Conservation (phyloP, 768 basidiomycete genomes). For the Paxillus ammoniavirescens region DNA sequence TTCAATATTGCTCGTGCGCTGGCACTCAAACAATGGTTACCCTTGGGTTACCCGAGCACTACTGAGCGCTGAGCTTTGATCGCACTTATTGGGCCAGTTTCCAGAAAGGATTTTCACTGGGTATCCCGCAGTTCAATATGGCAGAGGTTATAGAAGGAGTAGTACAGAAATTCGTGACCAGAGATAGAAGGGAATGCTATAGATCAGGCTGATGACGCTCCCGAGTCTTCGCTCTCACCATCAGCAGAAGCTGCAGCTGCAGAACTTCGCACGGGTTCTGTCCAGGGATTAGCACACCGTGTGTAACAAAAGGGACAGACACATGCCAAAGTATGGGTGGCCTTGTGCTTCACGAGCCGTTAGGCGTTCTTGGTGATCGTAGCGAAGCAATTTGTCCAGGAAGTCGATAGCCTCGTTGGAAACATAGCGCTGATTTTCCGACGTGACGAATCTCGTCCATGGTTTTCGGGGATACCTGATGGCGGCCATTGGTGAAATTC, state of each 20-base stretch:
- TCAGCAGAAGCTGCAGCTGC: conserved; percentile 44
- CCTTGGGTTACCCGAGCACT: neutral
- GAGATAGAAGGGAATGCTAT: conserved; percentile 24
- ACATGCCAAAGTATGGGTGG: conserved; percentile 88
- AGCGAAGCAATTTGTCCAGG: conserved; percentile 90
- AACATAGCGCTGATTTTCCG: conserved; percentile 94
- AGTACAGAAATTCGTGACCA: conserved; percentile 29
- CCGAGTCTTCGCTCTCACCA: conserved; percentile 59
- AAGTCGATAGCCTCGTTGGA: conserved; percentile 97
- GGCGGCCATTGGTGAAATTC: conserved; percentile 3
- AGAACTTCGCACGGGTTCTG: conserved; percentile 67
- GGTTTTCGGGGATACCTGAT: conserved; percentile 87
- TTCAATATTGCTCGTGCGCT: neutral
- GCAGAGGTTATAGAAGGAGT: conserved; percentile 31
- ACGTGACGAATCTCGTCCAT: conserved; percentile 94
- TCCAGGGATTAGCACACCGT: conserved; percentile 15
- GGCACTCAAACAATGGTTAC: neutral
- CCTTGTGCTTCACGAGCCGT: conserved; percentile 92
- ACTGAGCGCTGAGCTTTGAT: conserved; percentile 17
- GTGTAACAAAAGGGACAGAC: conserved; percentile 8
- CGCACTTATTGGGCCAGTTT: conserved; percentile 19
- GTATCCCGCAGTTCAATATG: conserved; percentile 21
- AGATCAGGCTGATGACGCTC: conserved; percentile 32
- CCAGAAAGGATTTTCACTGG: conserved; percentile 16
- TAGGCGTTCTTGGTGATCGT: conserved; percentile 95